Conservation (phyloP, 805 yeast species). For the Metschnikowia matae region DNA sequence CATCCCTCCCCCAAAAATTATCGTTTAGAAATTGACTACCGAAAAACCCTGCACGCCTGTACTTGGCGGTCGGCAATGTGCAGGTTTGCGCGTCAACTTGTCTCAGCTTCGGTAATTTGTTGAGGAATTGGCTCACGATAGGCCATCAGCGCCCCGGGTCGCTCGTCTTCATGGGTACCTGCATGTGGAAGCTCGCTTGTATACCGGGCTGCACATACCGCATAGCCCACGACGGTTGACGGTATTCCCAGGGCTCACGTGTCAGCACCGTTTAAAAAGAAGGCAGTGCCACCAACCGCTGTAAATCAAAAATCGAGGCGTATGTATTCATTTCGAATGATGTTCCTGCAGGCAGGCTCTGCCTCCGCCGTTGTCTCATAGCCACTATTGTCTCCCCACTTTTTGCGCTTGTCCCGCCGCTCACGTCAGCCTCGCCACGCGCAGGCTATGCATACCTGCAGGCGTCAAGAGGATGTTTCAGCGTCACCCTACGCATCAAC, state of each 20-base stretch:
- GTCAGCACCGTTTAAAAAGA: background rate
- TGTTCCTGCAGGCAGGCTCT: background rate
- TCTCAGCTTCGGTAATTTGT: background rate
- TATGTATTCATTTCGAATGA: no score
- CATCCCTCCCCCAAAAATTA: no score
- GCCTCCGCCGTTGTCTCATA: background rate
- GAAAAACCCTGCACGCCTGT: background rate
- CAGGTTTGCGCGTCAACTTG: background rate
- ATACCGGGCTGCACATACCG: background rate
- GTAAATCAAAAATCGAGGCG: no score
- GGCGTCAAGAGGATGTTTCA: background rate
- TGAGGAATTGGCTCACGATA: background rate
- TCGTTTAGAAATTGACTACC: no score
- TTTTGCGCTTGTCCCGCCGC: background rate
- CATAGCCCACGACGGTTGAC: background rate
- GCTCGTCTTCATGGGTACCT: background rate
- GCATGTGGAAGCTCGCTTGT: background rate
- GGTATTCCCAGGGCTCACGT: background rate
- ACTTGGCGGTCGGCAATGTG: background rate
- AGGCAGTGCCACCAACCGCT: background rate
- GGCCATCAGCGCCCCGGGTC: background rate
- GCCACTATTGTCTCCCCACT: background rate
- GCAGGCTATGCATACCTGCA: slow-evolving; percentile 1
- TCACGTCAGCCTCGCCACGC: slow-evolving; percentile 2
- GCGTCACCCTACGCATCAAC: slow-evolving; percentile 1